Evolutionary conservation across 805 yeast genomes (phyloP).

Genomic region (Candida nemodendra): DNA sequence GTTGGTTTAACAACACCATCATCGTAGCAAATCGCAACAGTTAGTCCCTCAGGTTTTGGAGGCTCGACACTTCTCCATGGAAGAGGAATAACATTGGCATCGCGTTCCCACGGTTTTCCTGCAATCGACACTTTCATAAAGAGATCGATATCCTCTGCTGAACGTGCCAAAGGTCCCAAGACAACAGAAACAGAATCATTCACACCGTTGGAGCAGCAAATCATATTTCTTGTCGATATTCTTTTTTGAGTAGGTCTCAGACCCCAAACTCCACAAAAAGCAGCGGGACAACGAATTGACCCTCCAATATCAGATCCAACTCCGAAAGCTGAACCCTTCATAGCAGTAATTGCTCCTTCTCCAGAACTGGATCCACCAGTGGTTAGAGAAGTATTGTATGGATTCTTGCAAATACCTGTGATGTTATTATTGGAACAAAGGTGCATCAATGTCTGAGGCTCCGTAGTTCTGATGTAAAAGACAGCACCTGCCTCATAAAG

Average conservation of each 20-base stretch:
- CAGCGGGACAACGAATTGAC: conserved; percentile 54
- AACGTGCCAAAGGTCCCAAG: conserved; percentile 47
- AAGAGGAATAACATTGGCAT: conserved; percentile 45
- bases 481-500: conserved; percentile 54
- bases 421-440: conserved; percentile 55
- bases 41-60: conserved; percentile 36
- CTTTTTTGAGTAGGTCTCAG: conserved; percentile 50
- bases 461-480: conserved; percentile 54
- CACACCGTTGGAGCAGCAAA: conserved; percentile 40
- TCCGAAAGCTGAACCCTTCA: conserved; percentile 45
- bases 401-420: conserved; percentile 51
- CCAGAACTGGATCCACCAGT: conserved; percentile 59
- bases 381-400: conserved; percentile 43
- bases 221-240: conserved; percentile 40
- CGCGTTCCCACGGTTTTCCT: conserved; percentile 56
- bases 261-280: conserved; percentile 49
- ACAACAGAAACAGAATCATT: conserved; percentile 47
- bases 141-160: conserved; percentile 48
- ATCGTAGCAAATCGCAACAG: conserved; percentile 46
- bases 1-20: conserved; percentile 52
- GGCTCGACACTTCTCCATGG: conserved; percentile 46
- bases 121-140: conserved; percentile 45
- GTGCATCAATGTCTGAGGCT: conserved; percentile 56
- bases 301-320: conserved; percentile 55
- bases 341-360: conserved; percentile 47